Conservation (phyloP, 768 basidiomycete species). For the Pseudohyphozyma bogoriensis region DNA sequence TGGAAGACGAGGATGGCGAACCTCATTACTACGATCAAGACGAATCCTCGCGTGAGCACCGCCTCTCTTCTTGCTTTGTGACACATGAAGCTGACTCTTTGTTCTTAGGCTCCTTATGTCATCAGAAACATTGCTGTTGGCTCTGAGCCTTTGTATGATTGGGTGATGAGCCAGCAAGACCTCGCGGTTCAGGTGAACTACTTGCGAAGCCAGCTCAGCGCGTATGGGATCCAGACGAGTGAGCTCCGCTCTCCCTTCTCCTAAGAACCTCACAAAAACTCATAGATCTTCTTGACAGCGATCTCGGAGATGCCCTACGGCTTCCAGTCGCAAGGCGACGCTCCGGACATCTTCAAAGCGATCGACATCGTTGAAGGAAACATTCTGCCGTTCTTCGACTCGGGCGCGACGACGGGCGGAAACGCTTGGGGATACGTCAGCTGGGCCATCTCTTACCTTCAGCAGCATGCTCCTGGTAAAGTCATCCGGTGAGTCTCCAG, state of each 20-base stretch:
- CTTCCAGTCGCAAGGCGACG: background rate
- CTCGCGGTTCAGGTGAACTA: background rate
- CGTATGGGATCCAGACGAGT: background rate
- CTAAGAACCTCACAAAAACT: background rate
- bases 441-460: background rate
- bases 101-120: conserved; percentile 13
- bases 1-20: background rate
- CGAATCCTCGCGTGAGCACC: background rate
- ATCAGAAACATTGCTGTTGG: conserved; percentile 12
- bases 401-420: background rate
- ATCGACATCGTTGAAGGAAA: background rate
- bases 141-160: conserved; percentile 10
- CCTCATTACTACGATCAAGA: conserved; percentile 14
- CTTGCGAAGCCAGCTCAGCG: background rate
- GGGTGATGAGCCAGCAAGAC: background rate
- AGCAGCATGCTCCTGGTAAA: background rate
- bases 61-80: background rate
- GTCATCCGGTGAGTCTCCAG: background rate
- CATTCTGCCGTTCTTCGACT: background rate
- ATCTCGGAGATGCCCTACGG: background rate
- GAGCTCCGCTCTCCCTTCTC: background rate
- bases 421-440: background rate
- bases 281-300: background rate
- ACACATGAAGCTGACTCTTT: background rate
- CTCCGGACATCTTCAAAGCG: background rate